Conservation (phyloP, 805 yeast species). For the Saturnispora bothae region DNA sequence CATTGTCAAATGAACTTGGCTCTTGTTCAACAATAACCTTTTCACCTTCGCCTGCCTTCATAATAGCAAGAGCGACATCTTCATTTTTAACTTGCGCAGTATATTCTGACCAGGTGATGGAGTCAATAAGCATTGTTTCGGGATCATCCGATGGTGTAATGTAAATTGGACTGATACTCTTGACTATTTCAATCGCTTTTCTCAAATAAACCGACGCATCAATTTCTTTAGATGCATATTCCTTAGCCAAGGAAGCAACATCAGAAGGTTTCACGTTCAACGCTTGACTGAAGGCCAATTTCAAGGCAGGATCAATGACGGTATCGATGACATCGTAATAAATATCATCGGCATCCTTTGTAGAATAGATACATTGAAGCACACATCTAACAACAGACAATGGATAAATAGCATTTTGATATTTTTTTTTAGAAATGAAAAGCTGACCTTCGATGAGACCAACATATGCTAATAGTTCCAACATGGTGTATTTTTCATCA, state of each 20-base stretch:
- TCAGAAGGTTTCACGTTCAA: conserved; percentile 30
- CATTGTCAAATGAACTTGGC: conserved; percentile 42
- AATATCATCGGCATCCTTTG: conserved; percentile 25
- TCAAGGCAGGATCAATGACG: conserved; percentile 56
- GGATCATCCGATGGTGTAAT: conserved; percentile 23
- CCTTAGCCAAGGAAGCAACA: conserved; percentile 39
- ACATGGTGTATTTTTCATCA: conserved; percentile 21
- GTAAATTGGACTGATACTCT: conserved; percentile 26
- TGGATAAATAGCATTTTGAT: conserved; percentile 41
- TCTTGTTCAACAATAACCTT: conserved; percentile 26
- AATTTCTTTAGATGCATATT: conserved; percentile 21
- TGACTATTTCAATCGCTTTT: conserved; percentile 30
- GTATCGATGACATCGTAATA: conserved; percentile 48
- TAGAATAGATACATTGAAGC: conserved; percentile 40
- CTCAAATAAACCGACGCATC: conserved; percentile 26
- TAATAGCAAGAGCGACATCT: conserved; percentile 54
- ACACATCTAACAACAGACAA: conserved; percentile 54
- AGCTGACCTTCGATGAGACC: conserved; percentile 29
- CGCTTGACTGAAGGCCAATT: conserved; percentile 25
- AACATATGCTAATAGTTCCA: conserved; percentile 30
- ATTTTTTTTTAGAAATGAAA: conserved; percentile 42
- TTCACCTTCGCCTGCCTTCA: conserved; percentile 29
- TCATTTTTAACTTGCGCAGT: conserved; percentile 58
- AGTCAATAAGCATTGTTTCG: conserved; percentile 18
- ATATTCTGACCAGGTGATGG: conserved; percentile 41